Conservation (phyloP, 495 filamentous ascomycete species). For the Annulohypoxylon bovei region DNA sequence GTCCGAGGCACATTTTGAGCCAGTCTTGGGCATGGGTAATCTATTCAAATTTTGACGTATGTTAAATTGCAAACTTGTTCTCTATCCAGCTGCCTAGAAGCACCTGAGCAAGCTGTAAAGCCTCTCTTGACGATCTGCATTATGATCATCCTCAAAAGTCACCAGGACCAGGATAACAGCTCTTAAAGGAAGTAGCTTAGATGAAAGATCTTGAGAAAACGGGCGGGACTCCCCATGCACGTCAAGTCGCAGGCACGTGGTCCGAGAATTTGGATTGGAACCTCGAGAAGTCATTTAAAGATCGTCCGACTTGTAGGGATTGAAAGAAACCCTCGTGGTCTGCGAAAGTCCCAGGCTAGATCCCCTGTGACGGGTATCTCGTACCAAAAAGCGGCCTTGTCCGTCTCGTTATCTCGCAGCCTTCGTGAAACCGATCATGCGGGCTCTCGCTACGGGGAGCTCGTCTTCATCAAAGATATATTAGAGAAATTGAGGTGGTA, state of each 20-base stretch:
- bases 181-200: constrained; percentile 1
- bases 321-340: neutral
- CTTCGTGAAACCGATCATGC: constrained; percentile 27
- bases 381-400: constrained; percentile 17
- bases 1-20: neutral
- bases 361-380: neutral
- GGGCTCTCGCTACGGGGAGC: constrained; percentile 18
- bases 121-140: neutral
- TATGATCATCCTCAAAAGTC: neutral
- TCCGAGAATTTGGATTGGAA: constrained; percentile 13
- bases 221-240: constrained; percentile 1
- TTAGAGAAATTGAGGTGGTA: constrained; percentile 17
- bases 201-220: constrained; percentile 17
- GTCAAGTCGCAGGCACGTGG: neutral
- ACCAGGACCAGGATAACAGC: constrained; percentile 12
- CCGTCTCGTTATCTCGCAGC: constrained; percentile 33
- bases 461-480: constrained; percentile 40
- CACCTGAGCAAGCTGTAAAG: constrained; percentile 1
- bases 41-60: neutral
- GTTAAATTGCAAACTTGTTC: neutral
- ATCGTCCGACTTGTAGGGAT: constrained; percentile 7
- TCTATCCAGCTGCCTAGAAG: neutral
- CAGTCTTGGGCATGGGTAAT: neutral
- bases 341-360: constrained; percentile 1
- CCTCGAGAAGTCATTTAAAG: constrained; percentile 7